Evolutionary conservation across 163 green algal species (phyloP).

Genomic region (Scenedesmus sp.): DNA sequence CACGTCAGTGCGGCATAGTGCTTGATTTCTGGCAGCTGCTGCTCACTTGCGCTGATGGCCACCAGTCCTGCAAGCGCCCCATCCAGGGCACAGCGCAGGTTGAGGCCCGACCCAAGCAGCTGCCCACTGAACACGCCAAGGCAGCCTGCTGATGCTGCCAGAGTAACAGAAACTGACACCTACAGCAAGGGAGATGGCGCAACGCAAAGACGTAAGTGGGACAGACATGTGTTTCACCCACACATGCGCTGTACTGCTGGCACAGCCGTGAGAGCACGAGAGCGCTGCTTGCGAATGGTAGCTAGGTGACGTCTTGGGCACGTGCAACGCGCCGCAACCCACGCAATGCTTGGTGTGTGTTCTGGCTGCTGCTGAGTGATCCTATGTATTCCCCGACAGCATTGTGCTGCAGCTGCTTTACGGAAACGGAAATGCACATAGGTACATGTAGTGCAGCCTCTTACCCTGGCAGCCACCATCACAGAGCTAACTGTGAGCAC

Average conservation of each 20-base stretch:
- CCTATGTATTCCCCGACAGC: background rate
- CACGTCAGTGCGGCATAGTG: background rate
- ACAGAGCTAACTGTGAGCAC: constrained; percentile 1
- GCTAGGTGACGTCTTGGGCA: no score
- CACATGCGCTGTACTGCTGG: no score
- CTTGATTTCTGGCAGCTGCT: background rate
- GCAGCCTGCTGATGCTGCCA: constrained; percentile 47
- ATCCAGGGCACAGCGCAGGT: constrained; percentile 56
- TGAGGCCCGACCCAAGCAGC: background rate
- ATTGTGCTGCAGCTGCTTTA: background rate
- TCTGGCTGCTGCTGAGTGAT: no score
- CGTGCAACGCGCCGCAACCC: no score
- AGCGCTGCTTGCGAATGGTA: no score
- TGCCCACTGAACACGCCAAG: constrained; percentile 26
- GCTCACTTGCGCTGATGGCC: constrained; percentile 65
- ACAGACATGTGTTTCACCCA: no score
- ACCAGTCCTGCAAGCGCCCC: constrained; percentile 64
- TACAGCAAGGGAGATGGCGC: constrained; percentile 52
- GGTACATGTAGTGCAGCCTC: constrained; percentile 52
- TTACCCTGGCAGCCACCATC: constrained; percentile 10
- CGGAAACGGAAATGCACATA: background rate
- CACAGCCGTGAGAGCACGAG: no score
- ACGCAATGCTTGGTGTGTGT: no score
- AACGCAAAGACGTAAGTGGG: background rate
- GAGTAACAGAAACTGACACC: constrained; percentile 67